Percentiles rank a stretch among this genome's conserved stretches.
phyloP scores from a whole-genome alignment of 208 protist species.

The Plasmodiophora brassicae region DNA sequence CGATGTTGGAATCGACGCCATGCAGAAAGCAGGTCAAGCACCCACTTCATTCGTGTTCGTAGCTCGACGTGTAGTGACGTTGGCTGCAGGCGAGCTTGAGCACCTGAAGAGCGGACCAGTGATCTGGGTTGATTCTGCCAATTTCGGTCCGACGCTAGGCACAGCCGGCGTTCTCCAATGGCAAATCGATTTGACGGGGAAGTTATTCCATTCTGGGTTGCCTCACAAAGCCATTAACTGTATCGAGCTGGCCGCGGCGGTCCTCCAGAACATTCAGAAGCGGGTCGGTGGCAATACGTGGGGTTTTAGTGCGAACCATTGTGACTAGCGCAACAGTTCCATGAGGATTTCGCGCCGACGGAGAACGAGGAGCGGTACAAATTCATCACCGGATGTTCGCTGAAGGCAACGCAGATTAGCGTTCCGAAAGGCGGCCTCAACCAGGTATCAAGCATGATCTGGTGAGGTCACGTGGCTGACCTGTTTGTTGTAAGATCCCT shows the following conservation, averaged over 20 bases:
- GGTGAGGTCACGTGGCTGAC: no score
- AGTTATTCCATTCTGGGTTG: constrained; percentile 63
- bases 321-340: constrained; percentile 63
- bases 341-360: constrained; percentile 53
- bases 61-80: neutral
- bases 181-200: constrained; percentile 59
- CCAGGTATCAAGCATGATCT: no score
- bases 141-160: constrained; percentile 59
- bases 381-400: constrained; percentile 51
- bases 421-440: constrained; percentile 51
- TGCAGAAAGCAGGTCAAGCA: neutral
- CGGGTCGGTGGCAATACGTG: constrained; percentile 51
- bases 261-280: constrained; percentile 51
- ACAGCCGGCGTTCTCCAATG: constrained; percentile 57
- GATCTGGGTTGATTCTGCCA: constrained; percentile 54
- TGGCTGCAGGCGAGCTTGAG: constrained; percentile 46
- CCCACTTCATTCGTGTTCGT: neutral
- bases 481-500: no score
- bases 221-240: constrained; percentile 49
- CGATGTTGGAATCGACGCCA: constrained; percentile 39
- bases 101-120: constrained; percentile 55
- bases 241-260: neutral
- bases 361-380: constrained; percentile 50
- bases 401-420: constrained; percentile 60
- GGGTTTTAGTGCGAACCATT: constrained; percentile 50